Conservation (phyloP, 1,139 yeast genomes). For the Yamadazyma diddensiae region DNA sequence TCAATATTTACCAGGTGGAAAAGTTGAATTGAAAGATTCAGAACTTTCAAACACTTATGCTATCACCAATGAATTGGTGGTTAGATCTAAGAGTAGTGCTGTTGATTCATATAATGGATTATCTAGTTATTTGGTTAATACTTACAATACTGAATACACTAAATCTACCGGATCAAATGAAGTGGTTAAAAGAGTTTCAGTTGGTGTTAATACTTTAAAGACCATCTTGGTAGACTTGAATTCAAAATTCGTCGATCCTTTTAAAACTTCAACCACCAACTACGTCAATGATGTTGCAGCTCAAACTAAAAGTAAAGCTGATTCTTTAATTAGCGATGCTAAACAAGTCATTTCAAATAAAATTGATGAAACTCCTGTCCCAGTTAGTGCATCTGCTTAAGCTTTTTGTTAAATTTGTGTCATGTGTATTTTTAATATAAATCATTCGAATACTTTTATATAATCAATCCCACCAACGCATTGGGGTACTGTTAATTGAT, state of each 20-base stretch:
- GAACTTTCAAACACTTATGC: constrained; percentile 29
- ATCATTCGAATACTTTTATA: constrained; percentile 26
- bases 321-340: constrained; percentile 31
- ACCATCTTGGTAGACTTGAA: constrained; percentile 35
- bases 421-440: background rate
- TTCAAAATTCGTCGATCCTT: constrained; percentile 38
- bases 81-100: constrained; percentile 25
- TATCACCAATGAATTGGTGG: constrained; percentile 29
- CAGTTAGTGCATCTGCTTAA: constrained; percentile 15
- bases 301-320: constrained; percentile 37
- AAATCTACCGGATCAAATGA: constrained; percentile 14
- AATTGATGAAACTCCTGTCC: constrained; percentile 12
- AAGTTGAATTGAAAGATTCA: constrained; percentile 19
- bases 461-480: constrained; percentile 68
- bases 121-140: constrained; percentile 30
- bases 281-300: constrained; percentile 36
- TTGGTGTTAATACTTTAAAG: constrained; percentile 35
- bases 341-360: constrained; percentile 19
- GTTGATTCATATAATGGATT: constrained; percentile 28
- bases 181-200: constrained; percentile 28
- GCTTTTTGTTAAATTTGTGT: constrained; percentile 1
- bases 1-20: constrained; percentile 31
- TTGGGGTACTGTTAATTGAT: constrained; percentile 78
- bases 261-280: constrained; percentile 39
- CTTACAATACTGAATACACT: constrained; percentile 34